Evolutionary conservation across 2,329 filamentous ascomycete species (phyloP).

Genomic region (Pestalotiopsis sp.): DNA sequence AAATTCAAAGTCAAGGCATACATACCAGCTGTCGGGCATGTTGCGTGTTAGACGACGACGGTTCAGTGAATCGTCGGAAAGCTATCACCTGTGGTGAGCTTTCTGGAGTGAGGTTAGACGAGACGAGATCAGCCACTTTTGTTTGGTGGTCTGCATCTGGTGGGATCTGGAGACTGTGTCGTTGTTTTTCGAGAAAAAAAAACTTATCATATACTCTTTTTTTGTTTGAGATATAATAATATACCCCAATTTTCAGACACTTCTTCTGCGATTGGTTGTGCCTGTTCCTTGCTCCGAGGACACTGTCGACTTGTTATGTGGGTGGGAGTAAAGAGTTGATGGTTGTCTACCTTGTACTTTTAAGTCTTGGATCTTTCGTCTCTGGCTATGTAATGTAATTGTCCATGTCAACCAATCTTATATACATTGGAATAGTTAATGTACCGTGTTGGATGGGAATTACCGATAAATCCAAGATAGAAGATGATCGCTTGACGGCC

Average conservation of each 20-base stretch:
- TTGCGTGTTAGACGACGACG: too few relatives aligned
- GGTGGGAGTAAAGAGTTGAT: not conserved
- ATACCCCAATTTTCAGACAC: conserved; percentile 12
- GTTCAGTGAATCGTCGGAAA: too few relatives aligned
- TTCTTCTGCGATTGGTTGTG: not conserved
- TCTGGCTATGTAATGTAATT: too few relatives aligned
- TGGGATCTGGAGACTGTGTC: not conserved
- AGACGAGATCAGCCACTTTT: not conserved
- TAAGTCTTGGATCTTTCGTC: not conserved
- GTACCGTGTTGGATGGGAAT: too few relatives aligned
- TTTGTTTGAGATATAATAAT: conserved; percentile 14
- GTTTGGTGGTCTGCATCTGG: not conserved
- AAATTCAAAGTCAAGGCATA: too few relatives aligned
- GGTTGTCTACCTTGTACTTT: not conserved
- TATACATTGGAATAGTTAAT: too few relatives aligned
- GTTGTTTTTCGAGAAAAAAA: not conserved
- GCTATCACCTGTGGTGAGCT: not conserved
- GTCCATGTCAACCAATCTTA: too few relatives aligned
- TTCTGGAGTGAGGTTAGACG: not conserved
- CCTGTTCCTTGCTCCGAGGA: not conserved
- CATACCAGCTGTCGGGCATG: too few relatives aligned
- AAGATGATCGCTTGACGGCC: too few relatives aligned
- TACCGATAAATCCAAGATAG: too few relatives aligned
- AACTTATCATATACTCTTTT: not conserved
- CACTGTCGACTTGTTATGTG: too few relatives aligned